Base-by-base conservation (phyloP, 139 green algal species). In the Chlorella sp. region DNA sequence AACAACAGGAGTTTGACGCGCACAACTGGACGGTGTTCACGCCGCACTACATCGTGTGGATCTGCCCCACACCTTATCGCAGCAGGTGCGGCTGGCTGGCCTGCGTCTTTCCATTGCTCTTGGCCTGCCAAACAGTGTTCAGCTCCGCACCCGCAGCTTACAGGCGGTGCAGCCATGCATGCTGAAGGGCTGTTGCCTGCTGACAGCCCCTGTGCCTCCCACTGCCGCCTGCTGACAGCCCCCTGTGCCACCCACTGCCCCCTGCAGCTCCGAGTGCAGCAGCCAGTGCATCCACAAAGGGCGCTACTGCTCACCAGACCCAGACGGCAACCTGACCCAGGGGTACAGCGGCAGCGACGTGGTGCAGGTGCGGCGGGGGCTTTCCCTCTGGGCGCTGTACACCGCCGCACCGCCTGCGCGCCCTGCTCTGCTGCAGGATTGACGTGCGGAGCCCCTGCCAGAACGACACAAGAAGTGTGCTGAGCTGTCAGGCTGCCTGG, bases 31-130 rank as follows among this genome's bases (percentile, higher is more conserved):
- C 93, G 28, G 69, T 86, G 46, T 99, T 99, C 90, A 90, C 88
- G 43, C 96, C 96, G 3, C 96, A 98, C 89, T 99, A 97, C 93
- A 92, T 98, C 38, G 91, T 97, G 20, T 97, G 93, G 93, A 86
- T 94, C 58, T 98, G 94, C 90, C 92, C 92, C 8, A 30, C 60
- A 6, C 58, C 72, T 28, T 94, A 94, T 86, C 69, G 84, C 9
- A 34, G 76, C 92, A 56, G 58, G 74, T 41, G 30, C 19, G 72
- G n/a, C n/a, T n/a, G n/a, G n/a, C n/a, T n/a, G n/a, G n/a, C n/a
- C 58, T 30, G 58, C 58, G 28, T 17, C 58, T 5, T 67, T n/a
- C 19, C 58, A 30, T 65, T 65, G 56, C 56, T 65, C 56, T 24
- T 13, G 56, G 56, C 56, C 11, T 19, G 56, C 56, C 56, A 19